Evolutionary conservation across 352 stramenopile genomes (phyloP), one percentile per base, ranked within the genome.

Genomic region (Pythium aphanidermatum): DNA sequence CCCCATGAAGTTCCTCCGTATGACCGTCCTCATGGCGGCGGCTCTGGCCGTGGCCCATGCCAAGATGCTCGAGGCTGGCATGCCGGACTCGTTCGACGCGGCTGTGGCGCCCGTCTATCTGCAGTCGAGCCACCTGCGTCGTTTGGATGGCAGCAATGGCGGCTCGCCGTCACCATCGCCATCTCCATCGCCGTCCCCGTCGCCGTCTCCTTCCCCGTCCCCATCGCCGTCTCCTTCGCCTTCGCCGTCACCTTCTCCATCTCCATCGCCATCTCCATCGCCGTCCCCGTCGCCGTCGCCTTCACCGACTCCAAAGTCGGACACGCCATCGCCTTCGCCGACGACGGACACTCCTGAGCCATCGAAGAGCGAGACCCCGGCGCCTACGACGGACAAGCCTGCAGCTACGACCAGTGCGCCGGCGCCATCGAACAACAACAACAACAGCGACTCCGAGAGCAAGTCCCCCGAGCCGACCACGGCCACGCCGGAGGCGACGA

Each of bases 1-100:
- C 17, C 31, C 9, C 17, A 63, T 63, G 55, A 63, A 63, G 47
- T 58, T 55, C 38, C 42, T 63, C 7, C 47, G 42, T n/a, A 29
- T 37, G n/a, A 41, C 37, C 1, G 5, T 42, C 2, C 33, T 63
- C 6, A 2, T 63, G 35, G 47, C 55, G n/a, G 37, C 42, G 9
- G 55, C 55, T 20, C 36, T 61, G 19, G 53, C 51, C n/a, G n/a
- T n/a, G n/a, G n/a, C n/a, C n/a, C n/a, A n/a, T n/a, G n/a, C n/a
- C n/a, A n/a, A n/a, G n/a, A n/a, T n/a, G n/a, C n/a, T n/a, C n/a
- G n/a, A n/a, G n/a, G n/a, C n/a, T n/a, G n/a, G n/a, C n/a, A n/a
- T n/a, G n/a, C n/a, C n/a, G n/a, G n/a, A n/a, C n/a, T n/a, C n/a
- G 30, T 57, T 28, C 54, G 54, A 12, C 47, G 55, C 9, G 16